Evolutionary conservation across 495 filamentous ascomycete species (phyloP).

Genomic region (Hypomontagnella monticulosa): DNA sequence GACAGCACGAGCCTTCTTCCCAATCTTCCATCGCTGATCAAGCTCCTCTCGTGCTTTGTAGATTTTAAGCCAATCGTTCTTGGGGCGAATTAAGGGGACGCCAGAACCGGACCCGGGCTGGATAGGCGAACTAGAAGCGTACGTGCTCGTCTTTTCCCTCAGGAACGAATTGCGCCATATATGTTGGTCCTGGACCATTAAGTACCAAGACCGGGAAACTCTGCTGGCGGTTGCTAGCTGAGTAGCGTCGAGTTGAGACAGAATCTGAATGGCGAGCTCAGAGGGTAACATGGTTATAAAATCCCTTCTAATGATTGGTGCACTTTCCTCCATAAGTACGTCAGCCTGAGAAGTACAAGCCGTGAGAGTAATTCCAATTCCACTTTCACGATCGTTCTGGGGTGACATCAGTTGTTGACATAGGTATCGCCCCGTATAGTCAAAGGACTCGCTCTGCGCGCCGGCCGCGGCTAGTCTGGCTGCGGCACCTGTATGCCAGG

Average conservation of each 20-base stretch:
- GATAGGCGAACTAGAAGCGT: constrained; percentile 58
- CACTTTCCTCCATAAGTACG: constrained; percentile 37
- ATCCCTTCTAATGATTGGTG: constrained; percentile 59
- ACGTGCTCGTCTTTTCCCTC: constrained; percentile 66
- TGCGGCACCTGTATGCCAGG: constrained; percentile 67
- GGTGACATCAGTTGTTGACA: constrained; percentile 43
- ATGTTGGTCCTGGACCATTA: constrained; percentile 68
- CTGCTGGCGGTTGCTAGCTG: constrained; percentile 69
- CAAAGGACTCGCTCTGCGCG: constrained; percentile 67
- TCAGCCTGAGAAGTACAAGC: constrained; percentile 56
- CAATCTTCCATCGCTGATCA: constrained; percentile 79
- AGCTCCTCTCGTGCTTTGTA: constrained; percentile 78
- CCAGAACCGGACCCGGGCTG: constrained; percentile 58
- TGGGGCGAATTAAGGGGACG: constrained; percentile 57
- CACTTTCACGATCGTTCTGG: constrained; percentile 76
- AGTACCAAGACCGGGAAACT: constrained; percentile 72
- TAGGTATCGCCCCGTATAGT: constrained; percentile 25
- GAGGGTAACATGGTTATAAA: constrained; percentile 72
- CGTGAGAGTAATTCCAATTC: constrained; percentile 79
- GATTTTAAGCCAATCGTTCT: constrained; percentile 84
- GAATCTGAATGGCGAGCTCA: constrained; percentile 77
- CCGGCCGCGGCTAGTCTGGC: constrained; percentile 73
- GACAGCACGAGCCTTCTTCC: constrained; percentile 74
- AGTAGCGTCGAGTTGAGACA: constrained; percentile 73
- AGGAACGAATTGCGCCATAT: constrained; percentile 85